phyloP scores from a whole-genome alignment of 1,284 basidiomycete species.

The Trichosporon faecale region DNA sequence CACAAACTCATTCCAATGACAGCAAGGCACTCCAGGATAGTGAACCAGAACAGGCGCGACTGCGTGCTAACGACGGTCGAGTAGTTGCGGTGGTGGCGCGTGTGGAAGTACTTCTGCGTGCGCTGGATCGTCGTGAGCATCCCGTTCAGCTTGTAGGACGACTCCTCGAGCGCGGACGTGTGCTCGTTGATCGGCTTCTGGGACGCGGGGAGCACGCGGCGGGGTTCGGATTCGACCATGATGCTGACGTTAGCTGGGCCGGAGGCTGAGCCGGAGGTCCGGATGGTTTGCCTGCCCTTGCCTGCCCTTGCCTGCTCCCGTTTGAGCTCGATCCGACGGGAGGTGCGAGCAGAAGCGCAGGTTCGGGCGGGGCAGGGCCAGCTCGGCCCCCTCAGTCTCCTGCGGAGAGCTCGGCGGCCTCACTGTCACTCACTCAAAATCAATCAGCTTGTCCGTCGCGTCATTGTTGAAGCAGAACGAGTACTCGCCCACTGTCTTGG shows the following conservation, averaged over 20 bases:
- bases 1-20: constrained; percentile 71
- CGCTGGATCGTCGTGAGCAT: constrained; percentile 81
- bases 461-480: constrained; percentile 98
- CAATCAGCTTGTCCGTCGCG: constrained; percentile 86
- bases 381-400: neutral
- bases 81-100: constrained; percentile 42
- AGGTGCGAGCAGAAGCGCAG: too few relatives aligned
- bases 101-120: constrained; percentile 73
- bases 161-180: constrained; percentile 86
- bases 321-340: too few relatives aligned
- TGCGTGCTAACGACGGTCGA: constrained; percentile 45
- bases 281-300: neutral
- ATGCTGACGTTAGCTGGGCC: constrained; percentile 55
- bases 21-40: constrained; percentile 68
- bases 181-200: constrained; percentile 69
- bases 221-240: constrained; percentile 92
- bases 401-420: too few relatives aligned
- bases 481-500: constrained; percentile 87
- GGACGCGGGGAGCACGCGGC: constrained; percentile 75
- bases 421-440: constrained; percentile 65
- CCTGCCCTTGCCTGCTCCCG: too few relatives aligned
- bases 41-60: constrained; percentile 78
- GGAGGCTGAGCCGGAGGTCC: neutral
- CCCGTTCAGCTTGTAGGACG: constrained; percentile 80
- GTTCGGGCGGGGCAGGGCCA: too few relatives aligned